Base-by-base conservation (phyloP, 345 rosid genomes). In the Conringia planisiliqua region DNA sequence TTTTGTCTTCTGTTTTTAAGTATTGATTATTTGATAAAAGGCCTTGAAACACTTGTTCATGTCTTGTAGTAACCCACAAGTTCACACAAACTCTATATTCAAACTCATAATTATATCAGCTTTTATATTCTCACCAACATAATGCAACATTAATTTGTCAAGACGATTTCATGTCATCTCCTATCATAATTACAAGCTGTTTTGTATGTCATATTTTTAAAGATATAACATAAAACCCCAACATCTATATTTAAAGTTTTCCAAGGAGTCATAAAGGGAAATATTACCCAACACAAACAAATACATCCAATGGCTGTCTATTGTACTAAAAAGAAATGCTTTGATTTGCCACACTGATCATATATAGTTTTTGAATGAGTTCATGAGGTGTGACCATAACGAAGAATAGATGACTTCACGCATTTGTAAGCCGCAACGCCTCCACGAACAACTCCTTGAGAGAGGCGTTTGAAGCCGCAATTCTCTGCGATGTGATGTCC, bases 401-500 rank as follows among this genome's bases (percentile, higher is more conserved):
- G 58, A 59, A 14, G 35, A 55, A 50, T 39, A 64, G 39, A 47
- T 27, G 59, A 47, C 4, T 55, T 74, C 62, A 68, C 43, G 66
- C 79, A 1, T 52, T 33, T 6, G 79, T 67, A 39, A 67, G 46
- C 66, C 51, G 78, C 88, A 92, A 80, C 48, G 85, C 89, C 81
- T 90, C 86, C 8, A 85, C 83, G 73, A 95, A 92, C 55, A 85
- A 80, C 70, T 86, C 96, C 85, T 87, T 92, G 52, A 92, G 80
- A 44, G 52, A 80, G 32, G 85, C 86, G 78, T 92, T 95, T 32
- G 99, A 95, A 35, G 96, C 97, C 1, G 99, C 99, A 6, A 90
- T 85, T 77, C 96, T 83, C 62, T 86, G 91, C 58, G 86, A 78
- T 18, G 91, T 86, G 80, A 92, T 90, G 86, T 92, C 86, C 58